These are phyloP conservation scores for Sarocladiaceae sp. DNA, from an alignment of 2,329 filamentous ascomycete genomes.

Conservation along the genomic window DNA sequence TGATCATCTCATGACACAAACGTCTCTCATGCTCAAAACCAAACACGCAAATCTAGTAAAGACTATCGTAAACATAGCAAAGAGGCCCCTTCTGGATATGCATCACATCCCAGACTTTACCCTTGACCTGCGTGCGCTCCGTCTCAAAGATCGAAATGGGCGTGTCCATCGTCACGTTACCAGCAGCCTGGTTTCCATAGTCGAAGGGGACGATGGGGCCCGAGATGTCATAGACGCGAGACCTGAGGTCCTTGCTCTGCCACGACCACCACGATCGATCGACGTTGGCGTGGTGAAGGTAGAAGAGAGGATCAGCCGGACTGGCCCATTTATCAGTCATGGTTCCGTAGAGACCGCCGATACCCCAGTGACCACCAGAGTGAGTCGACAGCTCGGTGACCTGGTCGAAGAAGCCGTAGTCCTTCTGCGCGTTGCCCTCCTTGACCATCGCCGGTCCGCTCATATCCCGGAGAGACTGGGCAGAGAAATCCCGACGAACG, in stretches of 20 bases:
- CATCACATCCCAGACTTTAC: slow-evolving; percentile 1
- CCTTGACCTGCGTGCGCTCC: background rate
- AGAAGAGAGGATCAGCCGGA: slow-evolving; percentile 14
- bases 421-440: background rate
- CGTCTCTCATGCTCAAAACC: no score
- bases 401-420: slow-evolving; percentile 3
- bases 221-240: background rate
- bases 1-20: no score
- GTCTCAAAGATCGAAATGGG: slow-evolving; percentile 6
- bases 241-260: slow-evolving; percentile 7
- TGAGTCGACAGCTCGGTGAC: slow-evolving; percentile 9
- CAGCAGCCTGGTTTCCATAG: background rate
- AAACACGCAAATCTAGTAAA: no score
- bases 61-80: background rate
- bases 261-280: slow-evolving; percentile 10
- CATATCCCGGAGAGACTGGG: background rate
- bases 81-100: slow-evolving; percentile 2
- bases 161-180: background rate
- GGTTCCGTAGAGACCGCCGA: slow-evolving; percentile 11
- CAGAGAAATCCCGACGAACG: background rate
- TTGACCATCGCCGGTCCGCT: background rate
- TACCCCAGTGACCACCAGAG: slow-evolving; percentile 11
- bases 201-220: background rate
- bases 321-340: slow-evolving; percentile 13
- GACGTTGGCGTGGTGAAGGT: slow-evolving; percentile 11